Percentiles rank a stretch among this genome's conserved stretches.
Conservation (phyloP, 306 rosid species). For the Quercus mongolica region DNA sequence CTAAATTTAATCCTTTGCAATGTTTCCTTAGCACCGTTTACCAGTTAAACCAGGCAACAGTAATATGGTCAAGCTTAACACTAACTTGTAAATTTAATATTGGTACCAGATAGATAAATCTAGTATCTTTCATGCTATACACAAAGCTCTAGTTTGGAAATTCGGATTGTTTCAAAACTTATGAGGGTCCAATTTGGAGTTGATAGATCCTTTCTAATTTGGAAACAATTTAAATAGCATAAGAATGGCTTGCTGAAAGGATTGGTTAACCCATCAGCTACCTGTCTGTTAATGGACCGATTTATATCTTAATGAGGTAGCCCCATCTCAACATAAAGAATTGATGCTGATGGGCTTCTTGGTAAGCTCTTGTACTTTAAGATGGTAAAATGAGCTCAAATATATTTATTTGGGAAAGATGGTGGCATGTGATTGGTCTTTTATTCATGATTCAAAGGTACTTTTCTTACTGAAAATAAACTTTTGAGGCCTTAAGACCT, state of each 20-base stretch:
- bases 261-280: neutral
- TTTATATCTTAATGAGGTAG: neutral
- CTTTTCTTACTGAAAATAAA: neutral
- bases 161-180: neutral
- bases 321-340: neutral
- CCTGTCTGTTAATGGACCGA: too few relatives aligned
- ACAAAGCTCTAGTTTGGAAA: neutral
- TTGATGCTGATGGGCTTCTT: neutral
- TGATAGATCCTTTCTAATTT: neutral
- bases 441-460: neutral
- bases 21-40: neutral
- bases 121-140: neutral
- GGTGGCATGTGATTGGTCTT: neutral
- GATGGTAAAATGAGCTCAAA: neutral
- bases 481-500: neutral
- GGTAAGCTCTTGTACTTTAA: neutral
- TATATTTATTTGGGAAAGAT: neutral
- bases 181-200: neutral
- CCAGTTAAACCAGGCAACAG: neutral
- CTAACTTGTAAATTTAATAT: neutral
- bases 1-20: neutral
- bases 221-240: neutral
- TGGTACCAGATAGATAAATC: neutral
- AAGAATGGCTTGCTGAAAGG: neutral
- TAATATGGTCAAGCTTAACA: neutral